Conservation (phyloP, 2,329 filamentous ascomycete species). For the Leptographium galeiforme region DNA sequence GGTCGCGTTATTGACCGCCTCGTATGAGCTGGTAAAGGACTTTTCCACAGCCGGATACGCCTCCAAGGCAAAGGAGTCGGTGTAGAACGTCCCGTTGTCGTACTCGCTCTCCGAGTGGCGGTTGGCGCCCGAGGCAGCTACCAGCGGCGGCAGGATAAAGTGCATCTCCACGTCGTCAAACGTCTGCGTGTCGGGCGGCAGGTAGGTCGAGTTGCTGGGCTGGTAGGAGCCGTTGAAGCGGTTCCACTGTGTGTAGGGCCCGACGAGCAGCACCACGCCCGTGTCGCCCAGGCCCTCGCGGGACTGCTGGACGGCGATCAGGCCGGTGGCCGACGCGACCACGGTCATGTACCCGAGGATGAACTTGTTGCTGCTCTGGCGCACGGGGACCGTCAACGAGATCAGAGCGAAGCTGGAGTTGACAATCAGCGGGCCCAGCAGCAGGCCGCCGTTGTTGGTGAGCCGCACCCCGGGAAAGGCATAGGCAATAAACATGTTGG, state of each 20-base stretch:
- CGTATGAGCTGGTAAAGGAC: slow-evolving; percentile 38
- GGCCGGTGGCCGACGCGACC: slow-evolving; percentile 52
- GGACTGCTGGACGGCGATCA: slow-evolving; percentile 49
- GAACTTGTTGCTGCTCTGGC: slow-evolving; percentile 48
- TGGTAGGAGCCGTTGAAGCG: slow-evolving; percentile 35
- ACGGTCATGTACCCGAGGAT: slow-evolving; percentile 77
- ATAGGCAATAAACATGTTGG: slow-evolving; percentile 29
- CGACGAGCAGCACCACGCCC: slow-evolving; percentile 58
- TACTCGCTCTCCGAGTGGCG: slow-evolving; percentile 35
- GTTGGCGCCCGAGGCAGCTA: slow-evolving; percentile 21
- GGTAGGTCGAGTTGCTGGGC: slow-evolving; percentile 33
- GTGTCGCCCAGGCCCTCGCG: slow-evolving; percentile 57
- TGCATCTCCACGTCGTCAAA: slow-evolving; percentile 35
- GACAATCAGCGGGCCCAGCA: slow-evolving; percentile 62
- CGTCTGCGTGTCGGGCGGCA: slow-evolving; percentile 19
- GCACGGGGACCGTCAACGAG: slow-evolving; percentile 69
- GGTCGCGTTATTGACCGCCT: slow-evolving; percentile 52
- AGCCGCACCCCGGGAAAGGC: slow-evolving; percentile 38
- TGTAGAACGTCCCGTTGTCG: slow-evolving; percentile 23
- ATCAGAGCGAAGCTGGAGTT: slow-evolving; percentile 63
- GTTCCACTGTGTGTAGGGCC: slow-evolving; percentile 54
- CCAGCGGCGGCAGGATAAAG: slow-evolving; percentile 46
- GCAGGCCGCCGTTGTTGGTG: slow-evolving; percentile 40
- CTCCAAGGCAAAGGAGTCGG: slow-evolving; percentile 42
- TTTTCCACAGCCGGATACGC: slow-evolving; percentile 49